Evolutionary conservation across 768 basidiomycete genomes (phyloP), one percentile per base, ranked within the genome.

Genomic region (Candolleomyces efflorescens): DNA sequence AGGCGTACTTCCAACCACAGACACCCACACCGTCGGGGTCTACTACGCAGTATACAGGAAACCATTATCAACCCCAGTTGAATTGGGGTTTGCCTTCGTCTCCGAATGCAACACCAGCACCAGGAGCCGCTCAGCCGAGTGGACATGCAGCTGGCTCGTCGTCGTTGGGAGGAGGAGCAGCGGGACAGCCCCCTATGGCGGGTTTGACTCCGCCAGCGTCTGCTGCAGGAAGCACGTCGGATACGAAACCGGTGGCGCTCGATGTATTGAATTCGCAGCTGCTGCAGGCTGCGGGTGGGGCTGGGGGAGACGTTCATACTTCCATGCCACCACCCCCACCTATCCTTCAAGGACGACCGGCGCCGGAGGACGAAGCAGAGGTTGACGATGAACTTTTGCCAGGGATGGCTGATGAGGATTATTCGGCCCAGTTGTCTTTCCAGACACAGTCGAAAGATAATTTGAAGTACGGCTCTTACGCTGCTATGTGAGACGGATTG

Each of bases 391-490:
- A 92, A 62, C 68, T 90, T 44, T 67, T 91, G 36, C 89, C 89
- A 45, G 89, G 87, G 7, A 92, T 92, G 90, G 90, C 90, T 1
- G 91, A 93, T 60, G 91, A 92, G 60, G 91, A 92, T 61, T 92
- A 91, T 69, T 90, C 90, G 11, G 88, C 89, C 1, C 91, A 92
- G 64, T 68, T 87, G 55, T 86, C 86, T 3, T 92, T 85, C 83
- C 87, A 92, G 72, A 91, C 88, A 60, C 90, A 92, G 74, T 90
- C 90, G 46, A 92, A 92, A 63, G 90, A 90, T 67, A 92, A 93
- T 67, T 74, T 92, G 26, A 92, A 90, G 90, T 92, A 58, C 36
- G n/a, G n/a, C n/a, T n/a, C n/a, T n/a, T n/a, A n/a, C n/a, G n/a
- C n/a, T n/a, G n/a, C n/a, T n/a, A n/a, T n/a, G n/a, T n/a, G n/a